Evolutionary conservation across 2,329 filamentous ascomycete species (phyloP), one percentile per base, ranked within the genome.

Genomic region (Colletotrichum liaoningense): DNA sequence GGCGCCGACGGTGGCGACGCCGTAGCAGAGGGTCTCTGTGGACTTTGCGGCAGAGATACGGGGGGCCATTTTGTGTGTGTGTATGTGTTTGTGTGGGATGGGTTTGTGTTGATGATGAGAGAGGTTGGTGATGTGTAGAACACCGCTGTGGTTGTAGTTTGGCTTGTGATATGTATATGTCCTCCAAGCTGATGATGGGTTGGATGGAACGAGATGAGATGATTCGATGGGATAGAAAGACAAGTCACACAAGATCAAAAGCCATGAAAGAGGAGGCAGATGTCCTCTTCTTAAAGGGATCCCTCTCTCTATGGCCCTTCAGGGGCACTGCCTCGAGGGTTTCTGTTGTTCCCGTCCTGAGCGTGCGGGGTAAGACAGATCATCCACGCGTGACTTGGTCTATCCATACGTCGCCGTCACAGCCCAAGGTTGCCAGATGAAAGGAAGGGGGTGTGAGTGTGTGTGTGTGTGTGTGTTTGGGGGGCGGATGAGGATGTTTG

Each of bases 1-100:
- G 76, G 85, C 87, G 59, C 82, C 85, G 72, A 89, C 83, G 73
- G 88, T 88, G 28, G 88, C 89, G 52, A 87, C 83, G 69, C 87
- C 87, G 79, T 89, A 88, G 80, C 84, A 86, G 77, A 88, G 80
- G 73, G 87, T 81, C 81, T 91, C 89, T 57, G 84, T 82, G 73
- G 81, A 78, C 76, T 82, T 81, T 77, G 88, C 84, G 70, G 82
- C 82, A 76, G 89, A 88, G 69, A 91, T 85, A 78, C 84, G 85
- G 78, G 83, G 81, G 9, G 84, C 76, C 83, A 81, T 72, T 76
- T 75, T 75, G 86, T 65, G 71, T 67, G 33, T 57, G 57, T 75
- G 54, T 75, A 74, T 66, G 74, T 69, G 69, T 66, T 68, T 28
- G 19, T 49, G 12, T 16, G 38, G 72, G 71, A 73, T 57, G 28